phyloP scores from a whole-genome alignment of 495 filamentous ascomycete genomes.

The Pyrenopolyporus hunteri region DNA sequence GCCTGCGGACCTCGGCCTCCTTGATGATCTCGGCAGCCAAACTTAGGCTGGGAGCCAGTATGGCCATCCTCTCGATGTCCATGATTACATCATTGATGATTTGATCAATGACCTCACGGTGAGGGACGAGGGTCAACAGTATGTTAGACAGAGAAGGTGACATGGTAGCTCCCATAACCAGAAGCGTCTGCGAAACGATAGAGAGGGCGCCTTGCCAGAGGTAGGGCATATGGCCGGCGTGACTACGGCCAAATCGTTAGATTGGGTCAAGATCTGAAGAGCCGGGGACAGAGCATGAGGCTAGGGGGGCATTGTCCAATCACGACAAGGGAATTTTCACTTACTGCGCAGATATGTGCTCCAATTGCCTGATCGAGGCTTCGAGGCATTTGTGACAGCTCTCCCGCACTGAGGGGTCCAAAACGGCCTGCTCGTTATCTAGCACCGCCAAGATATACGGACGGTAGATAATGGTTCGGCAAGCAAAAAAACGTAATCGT shows the following conservation, averaged over 20 bases:
- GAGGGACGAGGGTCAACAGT: conserved; percentile 63
- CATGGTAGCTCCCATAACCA: conserved; percentile 86
- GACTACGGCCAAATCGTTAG: conserved; percentile 61
- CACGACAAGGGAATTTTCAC: conserved; percentile 37
- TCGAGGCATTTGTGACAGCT: conserved; percentile 83
- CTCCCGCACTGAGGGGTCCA: conserved; percentile 73
- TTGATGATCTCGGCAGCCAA: conserved; percentile 78
- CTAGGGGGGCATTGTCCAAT: conserved; percentile 35
- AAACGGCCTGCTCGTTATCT: conserved; percentile 72
- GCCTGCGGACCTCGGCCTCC: conserved; percentile 74
- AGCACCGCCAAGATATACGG: conserved; percentile 82
- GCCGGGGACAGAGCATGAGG: conserved; percentile 30
- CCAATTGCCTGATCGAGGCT: conserved; percentile 78
- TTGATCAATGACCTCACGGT: conserved; percentile 66
- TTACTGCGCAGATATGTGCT: conserved; percentile 78
- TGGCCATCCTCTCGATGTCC: conserved; percentile 73
- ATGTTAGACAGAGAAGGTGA: conserved; percentile 72
- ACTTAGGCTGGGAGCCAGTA: conserved; percentile 75
- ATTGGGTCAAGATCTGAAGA: conserved; percentile 41
- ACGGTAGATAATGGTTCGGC: conserved; percentile 82
- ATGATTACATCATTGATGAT: conserved; percentile 76
- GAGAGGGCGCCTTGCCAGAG: conserved; percentile 84
- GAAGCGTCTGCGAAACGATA: conserved; percentile 77
- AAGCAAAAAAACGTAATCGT: conserved; percentile 79
- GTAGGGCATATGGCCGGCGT: conserved; percentile 85